These are phyloP conservation scores for Pseudogymnoascus sp. DNA, from an alignment of 2,329 filamentous ascomycete genomes.

Conservation along the genomic window DNA sequence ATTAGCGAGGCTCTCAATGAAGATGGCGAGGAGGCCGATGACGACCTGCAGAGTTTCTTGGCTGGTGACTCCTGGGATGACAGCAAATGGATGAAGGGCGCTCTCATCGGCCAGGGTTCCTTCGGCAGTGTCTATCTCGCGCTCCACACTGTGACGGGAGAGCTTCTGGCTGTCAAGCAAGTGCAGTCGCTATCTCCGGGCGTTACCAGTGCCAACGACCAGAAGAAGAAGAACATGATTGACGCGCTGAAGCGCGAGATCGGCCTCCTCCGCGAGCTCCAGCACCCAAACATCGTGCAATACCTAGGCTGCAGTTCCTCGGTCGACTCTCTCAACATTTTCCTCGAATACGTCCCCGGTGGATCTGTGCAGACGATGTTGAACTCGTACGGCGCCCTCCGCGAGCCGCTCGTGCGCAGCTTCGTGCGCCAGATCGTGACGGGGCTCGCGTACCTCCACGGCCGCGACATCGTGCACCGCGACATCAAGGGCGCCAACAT, in stretches of 20 bases:
- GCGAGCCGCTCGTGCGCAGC: constrained; percentile 87
- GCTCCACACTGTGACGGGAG: constrained; percentile 88
- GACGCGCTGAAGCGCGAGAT: constrained; percentile 96
- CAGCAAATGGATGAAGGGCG: constrained; percentile 99
- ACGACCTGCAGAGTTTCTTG: constrained; percentile 82
- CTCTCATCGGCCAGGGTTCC: constrained; percentile 90
- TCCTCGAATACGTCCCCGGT: constrained; percentile 96
- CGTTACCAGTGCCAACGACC: constrained; percentile 71
- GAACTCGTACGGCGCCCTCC: constrained; percentile 92
- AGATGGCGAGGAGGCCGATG: constrained; percentile 85
- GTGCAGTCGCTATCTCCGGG: constrained; percentile 80
- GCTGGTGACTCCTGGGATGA: constrained; percentile 92
- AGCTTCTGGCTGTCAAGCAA: constrained; percentile 97
- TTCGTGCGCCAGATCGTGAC: constrained; percentile 94
- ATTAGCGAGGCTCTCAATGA: constrained; percentile 78
- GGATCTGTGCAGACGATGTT: constrained; percentile 98
- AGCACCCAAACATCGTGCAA: constrained; percentile 95
- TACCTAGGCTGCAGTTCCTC: constrained; percentile 94
- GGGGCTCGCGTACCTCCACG: constrained; percentile 87
- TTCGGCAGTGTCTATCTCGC: constrained; percentile 95
- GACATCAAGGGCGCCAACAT: constrained; percentile 99
- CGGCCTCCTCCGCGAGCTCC: constrained; percentile 81
- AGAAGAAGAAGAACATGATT: constrained; percentile 96
- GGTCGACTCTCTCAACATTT: constrained; percentile 92
- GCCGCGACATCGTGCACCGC: constrained; percentile 91